Conservation (phyloP, 306 rosid species). For the Trichosanthes truncata region DNA sequence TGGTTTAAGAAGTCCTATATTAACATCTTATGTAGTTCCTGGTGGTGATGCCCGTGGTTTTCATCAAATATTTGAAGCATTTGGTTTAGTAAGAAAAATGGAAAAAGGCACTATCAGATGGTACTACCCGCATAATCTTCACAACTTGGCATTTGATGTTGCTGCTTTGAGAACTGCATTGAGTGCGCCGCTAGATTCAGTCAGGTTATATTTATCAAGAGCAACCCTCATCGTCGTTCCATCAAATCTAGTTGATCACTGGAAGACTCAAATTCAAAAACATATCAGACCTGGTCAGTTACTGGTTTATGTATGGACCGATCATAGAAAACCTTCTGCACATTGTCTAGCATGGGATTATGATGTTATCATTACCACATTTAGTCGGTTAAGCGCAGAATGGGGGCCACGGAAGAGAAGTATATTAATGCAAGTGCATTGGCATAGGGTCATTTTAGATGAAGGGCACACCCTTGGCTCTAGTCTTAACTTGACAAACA, state of each 20-base stretch:
- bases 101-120: conserved; percentile 60
- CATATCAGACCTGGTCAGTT: conserved; percentile 73
- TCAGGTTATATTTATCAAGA: conserved; percentile 73
- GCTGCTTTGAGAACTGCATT: conserved; percentile 80
- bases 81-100: conserved; percentile 63
- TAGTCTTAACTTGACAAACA: conserved; percentile 78
- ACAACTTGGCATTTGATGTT: conserved; percentile 69
- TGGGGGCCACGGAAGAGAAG: conserved; percentile 78
- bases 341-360: conserved; percentile 93
- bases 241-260: conserved; percentile 78
- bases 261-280: conserved; percentile 87
- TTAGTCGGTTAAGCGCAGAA: conserved; percentile 88
- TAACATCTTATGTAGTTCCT: conserved; percentile 25
- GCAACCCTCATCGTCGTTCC: conserved; percentile 95
- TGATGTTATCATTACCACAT: conserved; percentile 88
- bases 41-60: conserved; percentile 33
- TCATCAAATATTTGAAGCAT: conserved; percentile 65
- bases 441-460: conserved; percentile 88
- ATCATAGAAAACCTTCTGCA: conserved; percentile 64
- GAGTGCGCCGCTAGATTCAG: conserved; percentile 59
- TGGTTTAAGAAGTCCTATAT: conserved; percentile 66
- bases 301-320: conserved; percentile 61
- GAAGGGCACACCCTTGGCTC: conserved; percentile 99
- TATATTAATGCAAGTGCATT: conserved; percentile 72
- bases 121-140: conserved; percentile 70